These are phyloP conservation scores for Fusarium pseudograminearum DNA, from an alignment of 2,329 filamentous ascomycete genomes.

Conservation along the genomic window DNA sequence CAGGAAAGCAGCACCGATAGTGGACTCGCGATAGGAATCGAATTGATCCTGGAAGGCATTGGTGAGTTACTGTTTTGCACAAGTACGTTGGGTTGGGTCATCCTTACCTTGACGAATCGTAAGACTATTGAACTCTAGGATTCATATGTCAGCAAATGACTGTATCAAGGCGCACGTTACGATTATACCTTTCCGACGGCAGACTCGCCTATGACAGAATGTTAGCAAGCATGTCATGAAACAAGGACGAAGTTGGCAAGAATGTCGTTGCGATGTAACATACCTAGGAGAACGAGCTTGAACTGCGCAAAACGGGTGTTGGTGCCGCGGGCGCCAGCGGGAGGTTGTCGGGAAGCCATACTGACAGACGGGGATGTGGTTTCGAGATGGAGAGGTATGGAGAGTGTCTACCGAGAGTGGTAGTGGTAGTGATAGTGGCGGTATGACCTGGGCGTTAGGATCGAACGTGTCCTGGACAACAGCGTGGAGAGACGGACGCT, in stretches of 20 bases:
- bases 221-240: constrained; percentile 53
- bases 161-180: constrained; percentile 5
- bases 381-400: constrained; percentile 40
- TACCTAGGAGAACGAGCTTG: constrained; percentile 97
- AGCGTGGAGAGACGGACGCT: constrained; percentile 37
- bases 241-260: constrained; percentile 10
- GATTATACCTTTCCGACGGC: constrained; percentile 92
- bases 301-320: constrained; percentile 97
- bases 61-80: constrained; percentile 17
- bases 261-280: constrained; percentile 49
- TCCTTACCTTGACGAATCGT: constrained; percentile 91
- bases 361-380: constrained; percentile 50
- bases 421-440: constrained; percentile 38
- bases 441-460: constrained; percentile 44
- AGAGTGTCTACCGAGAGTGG: constrained; percentile 29
- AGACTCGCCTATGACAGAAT: constrained; percentile 80
- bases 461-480: constrained; percentile 47
- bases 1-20: constrained; percentile 97
- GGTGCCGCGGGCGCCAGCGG: constrained; percentile 70
- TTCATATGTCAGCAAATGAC: constrained; percentile 37
- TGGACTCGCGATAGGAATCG: constrained; percentile 95
- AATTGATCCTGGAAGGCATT: constrained; percentile 85
- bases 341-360: constrained; percentile 87
- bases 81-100: neutral
- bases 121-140: constrained; percentile 93